Evolutionary conservation across 1,284 basidiomycete genomes (phyloP), one percentile per base, ranked within the genome.

Genomic region (Moesziomyces sp.): DNA sequence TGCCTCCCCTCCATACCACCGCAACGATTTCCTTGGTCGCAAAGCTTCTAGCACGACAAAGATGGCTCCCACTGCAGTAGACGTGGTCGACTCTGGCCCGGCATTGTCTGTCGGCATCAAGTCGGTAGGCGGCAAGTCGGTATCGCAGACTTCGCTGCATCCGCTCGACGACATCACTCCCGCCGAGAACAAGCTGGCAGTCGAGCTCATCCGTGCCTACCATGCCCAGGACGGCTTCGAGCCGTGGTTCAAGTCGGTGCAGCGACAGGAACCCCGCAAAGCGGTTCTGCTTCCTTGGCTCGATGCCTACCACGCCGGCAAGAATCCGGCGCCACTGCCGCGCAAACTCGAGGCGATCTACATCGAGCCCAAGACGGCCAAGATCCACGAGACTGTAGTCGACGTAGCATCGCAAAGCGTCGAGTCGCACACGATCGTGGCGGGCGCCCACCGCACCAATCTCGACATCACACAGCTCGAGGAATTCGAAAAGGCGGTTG

Each of bases 201-300:
- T 74, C 30, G 42, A 63, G 44, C 51, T 60, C 21, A 44, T 74
- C 19, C 58, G 64, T 19, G 46, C 38, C 4, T 28, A 52, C 3
- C 52, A 61, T 40, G 42, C 49, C 3, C 47, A 56, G 24, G 60
- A 63, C 21, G 60, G 60, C 14, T 53, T 57, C 34, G 46, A 68
- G 24, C 65, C 56, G 5, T 74, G 71, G 71, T 74, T 74, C 66
- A 70, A 74, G 46, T 28, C 47, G 18, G 54, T 70, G 6, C 71
- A 74, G 52, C 57, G 55, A 14, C 58, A 60, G 30, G 71, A 74
- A 38, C 71, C 71, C 19, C 64, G 56, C 49, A 74, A 74, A 34
- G 56, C 58, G 3, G 19, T 64, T 14, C 54, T 74, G 18, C 46
- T 60, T 4, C 67, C 61, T 13, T 70, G 65, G 60, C 51, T 74